Evolutionary conservation across 176 grass and related monocot species (phyloP).

Genomic region (Puccinellia tenuiflora): DNA sequence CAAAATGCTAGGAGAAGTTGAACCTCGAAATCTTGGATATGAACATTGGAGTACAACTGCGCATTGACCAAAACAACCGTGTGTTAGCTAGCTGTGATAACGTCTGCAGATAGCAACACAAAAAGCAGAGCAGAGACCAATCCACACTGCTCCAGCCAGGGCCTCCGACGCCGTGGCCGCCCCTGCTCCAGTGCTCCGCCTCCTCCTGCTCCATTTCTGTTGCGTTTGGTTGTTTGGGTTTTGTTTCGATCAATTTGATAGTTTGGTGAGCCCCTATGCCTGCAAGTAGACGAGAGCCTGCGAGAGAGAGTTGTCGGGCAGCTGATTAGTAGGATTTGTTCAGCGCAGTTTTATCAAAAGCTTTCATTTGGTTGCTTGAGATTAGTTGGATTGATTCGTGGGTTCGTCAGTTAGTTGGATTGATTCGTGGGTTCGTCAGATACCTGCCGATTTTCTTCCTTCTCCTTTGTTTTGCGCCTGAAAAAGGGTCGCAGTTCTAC

Average conservation of each 20-base stretch:
- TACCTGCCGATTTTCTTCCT: neutral
- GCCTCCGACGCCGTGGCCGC: too few relatives aligned
- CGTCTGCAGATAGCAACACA: slow-evolving; percentile 18
- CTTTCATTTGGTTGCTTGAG: neutral
- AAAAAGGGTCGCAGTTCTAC: neutral
- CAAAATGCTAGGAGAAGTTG: too few relatives aligned
- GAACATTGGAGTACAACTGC: slow-evolving; percentile 18
- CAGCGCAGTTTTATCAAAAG: neutral
- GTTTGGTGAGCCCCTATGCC: slow-evolving; percentile 4
- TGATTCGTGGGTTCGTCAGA: too few relatives aligned
- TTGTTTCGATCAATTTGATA: neutral
- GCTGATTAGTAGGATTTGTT: slow-evolving; percentile 9
- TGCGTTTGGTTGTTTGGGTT: neutral
- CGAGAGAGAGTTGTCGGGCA: neutral
- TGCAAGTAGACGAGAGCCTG: neutral
- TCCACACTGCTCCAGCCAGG: too few relatives aligned
- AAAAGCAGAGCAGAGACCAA: neutral
- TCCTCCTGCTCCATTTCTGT: too few relatives aligned
- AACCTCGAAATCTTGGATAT: too few relatives aligned
- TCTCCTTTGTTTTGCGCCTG: neutral
- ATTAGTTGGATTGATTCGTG: neutral
- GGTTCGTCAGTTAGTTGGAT: too few relatives aligned
- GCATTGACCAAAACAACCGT: slow-evolving; percentile 12
- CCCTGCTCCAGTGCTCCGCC: too few relatives aligned
- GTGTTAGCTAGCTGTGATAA: neutral